Evolutionary conservation across 192 early-diverging fungal species (phyloP).

Genomic region (Coemansia asiatica): DNA sequence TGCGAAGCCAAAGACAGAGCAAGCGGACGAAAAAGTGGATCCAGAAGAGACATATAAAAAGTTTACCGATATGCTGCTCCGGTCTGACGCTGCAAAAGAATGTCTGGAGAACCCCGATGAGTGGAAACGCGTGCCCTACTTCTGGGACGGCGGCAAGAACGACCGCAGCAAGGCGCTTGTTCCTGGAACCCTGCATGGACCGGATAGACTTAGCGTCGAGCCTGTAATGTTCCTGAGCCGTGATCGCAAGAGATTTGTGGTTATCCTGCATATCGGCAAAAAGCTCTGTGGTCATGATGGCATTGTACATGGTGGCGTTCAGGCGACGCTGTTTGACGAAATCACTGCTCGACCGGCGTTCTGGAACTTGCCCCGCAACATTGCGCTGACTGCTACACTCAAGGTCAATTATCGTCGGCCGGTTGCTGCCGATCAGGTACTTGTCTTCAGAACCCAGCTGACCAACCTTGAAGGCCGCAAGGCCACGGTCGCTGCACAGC

Average conservation of each 20-base stretch:
- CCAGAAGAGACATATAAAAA: slow-evolving; percentile 4
- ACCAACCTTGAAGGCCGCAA: slow-evolving; percentile 68
- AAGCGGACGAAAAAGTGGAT: background rate
- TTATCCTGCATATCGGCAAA: slow-evolving; percentile 67
- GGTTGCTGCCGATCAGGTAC: slow-evolving; percentile 61
- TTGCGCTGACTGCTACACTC: slow-evolving; percentile 74
- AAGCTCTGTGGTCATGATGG: slow-evolving; percentile 73
- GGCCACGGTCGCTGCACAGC: slow-evolving; percentile 61
- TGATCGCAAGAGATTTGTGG: slow-evolving; percentile 52
- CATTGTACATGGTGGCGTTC: slow-evolving; percentile 78
- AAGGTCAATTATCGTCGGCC: slow-evolving; percentile 75
- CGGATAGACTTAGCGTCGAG: slow-evolving; percentile 37
- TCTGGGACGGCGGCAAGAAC: slow-evolving; percentile 25
- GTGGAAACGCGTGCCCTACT: slow-evolving; percentile 53
- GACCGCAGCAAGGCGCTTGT: slow-evolving; percentile 19
- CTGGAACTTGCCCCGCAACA: slow-evolving; percentile 63
- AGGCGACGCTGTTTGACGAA: slow-evolving; percentile 74
- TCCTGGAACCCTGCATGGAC: slow-evolving; percentile 28
- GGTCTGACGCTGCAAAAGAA: slow-evolving; percentile 28
- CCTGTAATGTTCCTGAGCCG: slow-evolving; percentile 48
- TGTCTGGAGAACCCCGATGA: slow-evolving; percentile 39
- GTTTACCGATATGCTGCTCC: slow-evolving; percentile 23
- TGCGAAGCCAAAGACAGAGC: background rate
- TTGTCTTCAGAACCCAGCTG: slow-evolving; percentile 57
- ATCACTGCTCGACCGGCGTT: slow-evolving; percentile 59